Evolutionary conservation across 352 stramenopile genomes (phyloP), one percentile per base, ranked within the genome.

Genomic region (Blastocystis hominis): DNA sequence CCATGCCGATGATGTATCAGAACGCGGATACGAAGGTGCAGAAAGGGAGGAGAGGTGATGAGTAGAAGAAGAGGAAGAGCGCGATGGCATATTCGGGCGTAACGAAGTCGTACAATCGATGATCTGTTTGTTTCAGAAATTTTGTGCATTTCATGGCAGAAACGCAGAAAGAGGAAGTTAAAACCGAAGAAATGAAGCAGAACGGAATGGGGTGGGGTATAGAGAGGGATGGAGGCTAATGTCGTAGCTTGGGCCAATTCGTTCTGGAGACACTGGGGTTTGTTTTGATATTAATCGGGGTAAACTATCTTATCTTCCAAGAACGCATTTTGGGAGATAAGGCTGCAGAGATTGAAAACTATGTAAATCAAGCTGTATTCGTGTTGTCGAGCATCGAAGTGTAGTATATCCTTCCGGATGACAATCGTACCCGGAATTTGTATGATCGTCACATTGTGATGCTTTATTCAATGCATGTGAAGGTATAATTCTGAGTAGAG

Each of bases 401-500:
- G 3, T 84, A 84, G 72, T 84, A 66, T 53, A 50, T 84, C 30
- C 42, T 84, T 5, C 47, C 50, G 20, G 72, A 84, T 64, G 72
- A 84, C 62, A 47, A 9, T 20, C 66, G n/a, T n/a, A 47, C 68
- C 7, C 72, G 72, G 24, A 69, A 46, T 17, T n/a, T 68, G 55
- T 84, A 84, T 47, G 72, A 84, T 46, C 72, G 72, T 69, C 50
- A 84, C 34, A 64, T 84, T 63, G 72, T 84, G 36, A 66, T 84
- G 53, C 9, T 84, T 9, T 40, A 84, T 13, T 84, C 72, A 46
- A 64, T 84, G 34, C 44, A 84, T 64, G 72, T 84, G 17, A 64
- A 64, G 44, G 72, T 68, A 80, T 6, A 0, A 2, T 47, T n/a
- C n/a, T 0, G n/a, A 15, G 62, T 20, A 13, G 20, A 24, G 9